phyloP scores from a whole-genome alignment of 129 eudicot species.

The Lactuca sativa region DNA sequence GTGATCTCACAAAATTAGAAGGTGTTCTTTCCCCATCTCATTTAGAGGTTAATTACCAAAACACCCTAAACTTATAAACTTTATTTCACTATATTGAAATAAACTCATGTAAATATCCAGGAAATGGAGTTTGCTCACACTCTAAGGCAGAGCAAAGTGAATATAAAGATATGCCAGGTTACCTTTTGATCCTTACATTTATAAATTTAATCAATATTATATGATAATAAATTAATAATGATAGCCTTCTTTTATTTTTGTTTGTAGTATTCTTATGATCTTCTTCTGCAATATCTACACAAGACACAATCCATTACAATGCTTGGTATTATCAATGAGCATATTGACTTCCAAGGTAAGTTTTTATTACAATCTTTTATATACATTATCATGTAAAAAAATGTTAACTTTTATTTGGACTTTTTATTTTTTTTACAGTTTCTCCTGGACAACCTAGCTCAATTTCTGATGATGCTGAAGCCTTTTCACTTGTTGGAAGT shows the following conservation, averaged over 20 bases:
- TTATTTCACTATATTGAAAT: not conserved
- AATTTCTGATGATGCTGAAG: constrained; percentile 92
- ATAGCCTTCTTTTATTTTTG: constrained; percentile 1
- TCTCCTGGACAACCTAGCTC: constrained; percentile 94
- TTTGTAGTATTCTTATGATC: constrained; percentile 79
- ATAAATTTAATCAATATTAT: no score
- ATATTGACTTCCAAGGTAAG: constrained; percentile 77
- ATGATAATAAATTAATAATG: no score
- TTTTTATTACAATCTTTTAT: constrained; percentile 11
- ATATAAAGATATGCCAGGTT: constrained; percentile 89
- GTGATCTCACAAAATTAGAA: constrained; percentile 91
- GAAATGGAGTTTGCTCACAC: constrained; percentile 99
- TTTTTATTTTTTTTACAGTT: constrained; percentile 44
- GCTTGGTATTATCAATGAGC: constrained; percentile 95
- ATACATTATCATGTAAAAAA: not conserved
- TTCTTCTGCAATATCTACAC: constrained; percentile 91
- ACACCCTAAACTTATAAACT: constrained; percentile 16
- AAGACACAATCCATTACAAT: constrained; percentile 80
- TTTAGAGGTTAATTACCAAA: constrained; percentile 60
- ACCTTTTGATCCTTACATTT: constrained; percentile 11
- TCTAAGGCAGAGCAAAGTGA: constrained; percentile 91
- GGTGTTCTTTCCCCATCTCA: constrained; percentile 99
- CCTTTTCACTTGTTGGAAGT: constrained; percentile 78
- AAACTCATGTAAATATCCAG: constrained; percentile 33
- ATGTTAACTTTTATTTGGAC: not conserved